Percentiles rank a stretch among this genome's conserved stretches.
Evolutionary conservation across 768 basidiomycete genomes (phyloP).

Genomic region (Baorangia bicolor): DNA sequence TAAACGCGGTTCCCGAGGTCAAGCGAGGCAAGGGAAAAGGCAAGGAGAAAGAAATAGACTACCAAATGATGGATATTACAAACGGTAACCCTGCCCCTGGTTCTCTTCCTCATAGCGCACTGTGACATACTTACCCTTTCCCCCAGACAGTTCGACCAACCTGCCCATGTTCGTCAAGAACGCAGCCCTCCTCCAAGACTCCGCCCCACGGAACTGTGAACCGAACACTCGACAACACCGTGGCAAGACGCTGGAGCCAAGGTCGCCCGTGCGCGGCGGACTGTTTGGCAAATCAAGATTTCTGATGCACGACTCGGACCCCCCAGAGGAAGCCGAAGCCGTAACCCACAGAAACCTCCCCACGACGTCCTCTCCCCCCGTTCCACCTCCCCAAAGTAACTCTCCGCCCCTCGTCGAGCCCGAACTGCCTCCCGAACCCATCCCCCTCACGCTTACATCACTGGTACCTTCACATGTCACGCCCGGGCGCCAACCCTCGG

Average conservation of each 20-base stretch:
- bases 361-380: too few relatives aligned
- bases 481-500: neutral
- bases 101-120: too few relatives aligned
- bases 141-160: too few relatives aligned
- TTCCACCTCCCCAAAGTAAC: slow-evolving; percentile 27
- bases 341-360: too few relatives aligned
- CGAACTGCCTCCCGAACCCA: slow-evolving; percentile 2
- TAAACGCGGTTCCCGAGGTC: slow-evolving; percentile 1
- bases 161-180: too few relatives aligned
- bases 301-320: slow-evolving; percentile 26
- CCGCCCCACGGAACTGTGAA: neutral
- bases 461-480: neutral
- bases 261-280: neutral
- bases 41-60: slow-evolving; percentile 32
- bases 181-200: too few relatives aligned
- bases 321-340: too few relatives aligned
- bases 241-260: neutral
- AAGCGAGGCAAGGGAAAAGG: slow-evolving; percentile 31
- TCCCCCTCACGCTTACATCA: neutral
- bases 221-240: neutral
- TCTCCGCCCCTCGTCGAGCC: slow-evolving; percentile 18
- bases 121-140: too few relatives aligned
- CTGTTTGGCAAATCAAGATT: slow-evolving; percentile 37
- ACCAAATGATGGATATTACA: slow-evolving; percentile 35
- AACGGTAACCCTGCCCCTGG: slow-evolving; percentile 26